Base-by-base conservation (phyloP, 768 basidiomycete genomes). In the Suillus subaureus region DNA sequence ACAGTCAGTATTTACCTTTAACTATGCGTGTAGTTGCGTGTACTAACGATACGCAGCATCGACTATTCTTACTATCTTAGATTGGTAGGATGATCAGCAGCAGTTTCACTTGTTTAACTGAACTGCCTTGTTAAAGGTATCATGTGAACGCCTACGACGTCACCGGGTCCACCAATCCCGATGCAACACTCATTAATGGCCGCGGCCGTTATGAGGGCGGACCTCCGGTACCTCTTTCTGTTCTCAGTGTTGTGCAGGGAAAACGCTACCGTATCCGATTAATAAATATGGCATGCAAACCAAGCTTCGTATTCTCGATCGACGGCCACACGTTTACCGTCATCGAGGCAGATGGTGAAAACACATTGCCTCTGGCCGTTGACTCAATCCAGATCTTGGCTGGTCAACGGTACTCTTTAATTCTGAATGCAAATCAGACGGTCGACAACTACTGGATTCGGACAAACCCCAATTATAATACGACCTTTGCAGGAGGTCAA, bases 351-450 rank as follows among this genome's bases (percentile, higher is more conserved):
- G 83, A 84, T 51, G 77, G 79, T 7, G 67, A 79, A 33, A 79
- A 77, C 55, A 76, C 78, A 8, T 67, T 76, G 39, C 80, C 80
- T 16, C 70, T 80, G 13, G 69, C 70, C 3, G 81, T 81, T 1
- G 78, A 81, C 61, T 73, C 70, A 8, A 66, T 81, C 45, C 73
- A 73, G 31, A 72, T 79, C 18, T 76, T 73, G 16, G 70, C 74
- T n/a, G 82, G 79, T 8, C 83, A 84, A 66, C 79, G 82, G 18
- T 82, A 83, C 61, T 84, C 81, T 2, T 75, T 84, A 65, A 71
- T 84, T n/a, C 68, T 83, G 9, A 71, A 77, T 72, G 77, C 83
- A 7, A 76, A 79, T 67, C 74, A 80, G 51, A 68, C 70, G 1
- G 62, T 79, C 31, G 69, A 55, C 52, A 84, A 84, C 72, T 85